These are phyloP conservation scores for Cadophora sp. DNA, from an alignment of 2,329 filamentous ascomycete species.

Conservation along the genomic window DNA sequence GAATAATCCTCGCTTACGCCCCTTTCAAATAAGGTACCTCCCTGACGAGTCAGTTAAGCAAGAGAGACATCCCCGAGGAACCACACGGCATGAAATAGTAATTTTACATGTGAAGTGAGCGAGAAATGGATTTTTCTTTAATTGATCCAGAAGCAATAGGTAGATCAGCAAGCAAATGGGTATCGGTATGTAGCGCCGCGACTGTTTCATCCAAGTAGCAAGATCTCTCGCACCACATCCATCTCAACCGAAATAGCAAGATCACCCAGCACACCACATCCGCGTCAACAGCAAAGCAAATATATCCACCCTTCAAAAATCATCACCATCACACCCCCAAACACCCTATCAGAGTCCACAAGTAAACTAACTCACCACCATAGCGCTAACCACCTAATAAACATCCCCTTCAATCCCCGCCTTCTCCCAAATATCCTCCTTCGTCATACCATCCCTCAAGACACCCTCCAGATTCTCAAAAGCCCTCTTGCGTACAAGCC, in stretches of 20 bases:
- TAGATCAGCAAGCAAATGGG: no score
- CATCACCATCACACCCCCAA: not conserved
- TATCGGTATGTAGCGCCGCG: no score
- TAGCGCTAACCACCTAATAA: not conserved
- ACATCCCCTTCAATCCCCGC: conserved; percentile 40
- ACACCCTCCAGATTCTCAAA: conserved; percentile 47
- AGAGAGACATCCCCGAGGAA: no score
- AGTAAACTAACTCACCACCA: not conserved
- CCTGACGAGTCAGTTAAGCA: no score
- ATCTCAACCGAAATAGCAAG: not conserved
- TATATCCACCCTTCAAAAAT: not conserved
- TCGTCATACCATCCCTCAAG: conserved; percentile 54
- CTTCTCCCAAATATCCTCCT: conserved; percentile 56
- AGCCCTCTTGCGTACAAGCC: conserved; percentile 41
- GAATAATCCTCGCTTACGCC: no score
- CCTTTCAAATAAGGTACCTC: no score
- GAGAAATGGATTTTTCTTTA: not conserved
- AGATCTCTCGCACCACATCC: no score
- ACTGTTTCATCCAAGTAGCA: no score
- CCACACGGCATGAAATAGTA: no score
- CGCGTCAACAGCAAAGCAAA: not conserved
- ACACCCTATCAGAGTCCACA: not conserved
- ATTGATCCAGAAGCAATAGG: not conserved
- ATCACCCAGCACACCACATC: not conserved
- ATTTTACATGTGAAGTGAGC: not conserved